Evolutionary conservation across 345 rosid species (phyloP).

Genomic region (Melaleuca quinquenervia): DNA sequence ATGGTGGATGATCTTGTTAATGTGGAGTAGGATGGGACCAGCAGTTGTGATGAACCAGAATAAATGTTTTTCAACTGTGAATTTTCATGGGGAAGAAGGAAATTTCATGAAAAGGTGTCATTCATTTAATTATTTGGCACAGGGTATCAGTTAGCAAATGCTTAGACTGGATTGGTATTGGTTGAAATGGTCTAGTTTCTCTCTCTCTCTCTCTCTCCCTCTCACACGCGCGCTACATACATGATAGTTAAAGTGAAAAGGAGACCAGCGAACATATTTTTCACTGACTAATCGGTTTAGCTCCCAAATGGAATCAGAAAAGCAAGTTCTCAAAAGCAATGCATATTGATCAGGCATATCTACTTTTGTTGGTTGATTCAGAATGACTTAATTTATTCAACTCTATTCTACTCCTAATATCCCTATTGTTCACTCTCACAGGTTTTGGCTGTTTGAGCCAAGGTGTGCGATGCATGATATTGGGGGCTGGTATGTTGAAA

Average conservation of each 20-base stretch:
- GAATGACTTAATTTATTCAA: neutral
- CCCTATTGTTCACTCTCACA: slow-evolving; percentile 16
- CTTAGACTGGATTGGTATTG: neutral
- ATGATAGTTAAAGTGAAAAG: neutral
- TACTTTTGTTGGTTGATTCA: neutral
- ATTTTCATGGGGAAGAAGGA: neutral
- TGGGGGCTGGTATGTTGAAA: slow-evolving; percentile 98
- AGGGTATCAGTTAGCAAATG: neutral
- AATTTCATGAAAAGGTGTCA: neutral
- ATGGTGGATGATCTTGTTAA: neutral
- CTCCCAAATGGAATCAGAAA: neutral
- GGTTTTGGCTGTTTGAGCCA: slow-evolving; percentile 97
- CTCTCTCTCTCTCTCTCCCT: neutral
- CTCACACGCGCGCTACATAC: neutral
- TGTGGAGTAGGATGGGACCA: neutral
- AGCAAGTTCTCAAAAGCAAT: neutral
- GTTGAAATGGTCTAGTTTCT: neutral
- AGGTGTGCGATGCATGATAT: slow-evolving; percentile 81
- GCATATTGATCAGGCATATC: neutral
- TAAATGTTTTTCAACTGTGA: neutral
- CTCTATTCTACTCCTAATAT: neutral
- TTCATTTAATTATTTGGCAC: neutral
- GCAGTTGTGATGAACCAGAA: neutral
- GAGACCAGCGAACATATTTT: neutral
- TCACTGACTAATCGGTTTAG: neutral